Evolutionary conservation across 1,284 basidiomycete species (phyloP).

Genomic region (Psilocybe mexicana): DNA sequence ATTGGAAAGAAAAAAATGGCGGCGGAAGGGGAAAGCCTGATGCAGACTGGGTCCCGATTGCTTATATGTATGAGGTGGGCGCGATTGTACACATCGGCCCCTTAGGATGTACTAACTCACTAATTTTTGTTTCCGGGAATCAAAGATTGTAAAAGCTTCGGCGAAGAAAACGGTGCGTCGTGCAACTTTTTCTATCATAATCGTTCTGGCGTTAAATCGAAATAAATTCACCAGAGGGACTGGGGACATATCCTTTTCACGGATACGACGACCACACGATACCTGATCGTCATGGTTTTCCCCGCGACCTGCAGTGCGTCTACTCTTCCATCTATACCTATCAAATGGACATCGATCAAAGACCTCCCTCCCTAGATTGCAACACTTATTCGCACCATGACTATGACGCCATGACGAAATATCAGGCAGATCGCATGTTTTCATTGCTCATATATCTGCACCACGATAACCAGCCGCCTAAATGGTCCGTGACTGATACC

Average conservation of each 20-base stretch:
- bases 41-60: constrained; percentile 25
- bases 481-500: constrained; percentile 16
- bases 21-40: background rate
- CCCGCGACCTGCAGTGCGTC: constrained; percentile 6
- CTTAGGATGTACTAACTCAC: background rate
- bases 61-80: constrained; percentile 26
- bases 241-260: constrained; percentile 35
- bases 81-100: background rate
- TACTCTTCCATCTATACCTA: background rate
- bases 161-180: constrained; percentile 16
- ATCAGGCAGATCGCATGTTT: constrained; percentile 32
- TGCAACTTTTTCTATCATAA: background rate
- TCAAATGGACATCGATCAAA: constrained; percentile 11
- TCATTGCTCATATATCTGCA: constrained; percentile 26
- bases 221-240: constrained; percentile 24
- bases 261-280: constrained; percentile 26
- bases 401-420: constrained; percentile 32
- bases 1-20: background rate
- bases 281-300: constrained; percentile 31
- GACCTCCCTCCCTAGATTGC: constrained; percentile 20
- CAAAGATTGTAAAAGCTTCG: constrained; percentile 12
- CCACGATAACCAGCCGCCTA: constrained; percentile 14
- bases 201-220: background rate
- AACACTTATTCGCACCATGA: constrained; percentile 34
- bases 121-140: background rate